Base-by-base conservation (phyloP, 495 filamentous ascomycete species). In the Viridothelium virens region DNA sequence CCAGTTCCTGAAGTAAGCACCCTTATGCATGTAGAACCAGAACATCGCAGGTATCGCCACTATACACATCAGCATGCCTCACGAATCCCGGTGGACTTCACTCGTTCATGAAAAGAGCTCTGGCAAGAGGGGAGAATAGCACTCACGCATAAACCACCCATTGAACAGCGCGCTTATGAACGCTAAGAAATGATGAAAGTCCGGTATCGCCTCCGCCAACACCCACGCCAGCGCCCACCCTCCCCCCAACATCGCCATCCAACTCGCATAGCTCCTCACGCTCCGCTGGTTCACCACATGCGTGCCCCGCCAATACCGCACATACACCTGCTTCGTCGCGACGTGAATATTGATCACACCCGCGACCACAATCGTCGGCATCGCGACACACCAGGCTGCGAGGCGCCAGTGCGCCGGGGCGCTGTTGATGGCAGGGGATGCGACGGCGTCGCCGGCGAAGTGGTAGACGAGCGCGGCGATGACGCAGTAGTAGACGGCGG, bases 311-410 rank as follows among this genome's bases (percentile, higher is more conserved):
- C 71, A 74, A 66, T 67, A 61, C 25, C 67, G 66, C 1, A 69
- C 38, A 64, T 74, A 77, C 37, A 75, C 65, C 11, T 75, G 65
- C 64, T 77, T 78, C 48, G 65, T 62, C 85, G 81, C 70, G 83
- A 86, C 78, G 84, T 83, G 78, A 74, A 84, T 88, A 75, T 90
- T 87, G 74, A 92, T 88, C 38, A 92, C 89, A 64, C 87, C 86
- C 1, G 83, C 81, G 38, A 89, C 79, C 47, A 89, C 76, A 66
- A 89, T 83, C 64, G 88, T 90, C 0, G 91, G 91, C 25, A 91
- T 79, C 38, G 90, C 90, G 66, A 95, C 80, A 18, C 89, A 90
- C 71, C 89, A 96, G 2, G 89, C 88, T 41, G 92, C 74, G 74
- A 90, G 91, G 66, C 84, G 82, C 16, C 92, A 74, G 84, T 39